Evolutionary conservation across 257 asterid genomes (phyloP).

Genomic region (Solanum raphanifolium): DNA sequence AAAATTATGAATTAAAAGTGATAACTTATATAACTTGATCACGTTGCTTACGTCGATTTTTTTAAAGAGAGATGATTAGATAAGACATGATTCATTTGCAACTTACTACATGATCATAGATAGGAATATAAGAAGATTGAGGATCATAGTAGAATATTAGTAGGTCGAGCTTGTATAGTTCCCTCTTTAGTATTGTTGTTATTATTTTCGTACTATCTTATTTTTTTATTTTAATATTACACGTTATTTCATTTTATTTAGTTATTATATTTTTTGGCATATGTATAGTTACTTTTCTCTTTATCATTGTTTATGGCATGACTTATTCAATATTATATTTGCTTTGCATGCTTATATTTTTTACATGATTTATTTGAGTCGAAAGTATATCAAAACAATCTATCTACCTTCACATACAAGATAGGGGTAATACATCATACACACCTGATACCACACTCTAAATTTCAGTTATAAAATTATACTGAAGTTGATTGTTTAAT

Average conservation of each 20-base stretch:
- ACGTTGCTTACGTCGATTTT: accelerated
- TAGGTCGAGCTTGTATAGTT: background rate
- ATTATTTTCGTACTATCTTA: background rate
- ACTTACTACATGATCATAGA: background rate
- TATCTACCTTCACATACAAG: background rate
- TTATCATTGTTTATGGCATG: background rate
- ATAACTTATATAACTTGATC: background rate
- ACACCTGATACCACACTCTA: background rate
- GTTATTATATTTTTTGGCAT: no score
- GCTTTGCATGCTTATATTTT: background rate
- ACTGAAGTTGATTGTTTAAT: background rate
- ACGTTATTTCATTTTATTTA: background rate
- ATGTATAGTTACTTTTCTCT: background rate
- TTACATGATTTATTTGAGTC: background rate
- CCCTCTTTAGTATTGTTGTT: background rate
- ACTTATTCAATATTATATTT: background rate
- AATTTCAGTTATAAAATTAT: background rate
- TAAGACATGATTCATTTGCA: background rate
- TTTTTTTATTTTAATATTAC: background rate
- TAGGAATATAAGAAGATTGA: background rate
- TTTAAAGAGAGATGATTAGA: background rate
- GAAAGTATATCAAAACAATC: background rate
- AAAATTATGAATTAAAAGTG: no score
- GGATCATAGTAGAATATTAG: background rate
- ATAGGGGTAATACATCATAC: background rate